phyloP scores from a whole-genome alignment of 257 asterid species.

The Lithospermum erythrorhizon region DNA sequence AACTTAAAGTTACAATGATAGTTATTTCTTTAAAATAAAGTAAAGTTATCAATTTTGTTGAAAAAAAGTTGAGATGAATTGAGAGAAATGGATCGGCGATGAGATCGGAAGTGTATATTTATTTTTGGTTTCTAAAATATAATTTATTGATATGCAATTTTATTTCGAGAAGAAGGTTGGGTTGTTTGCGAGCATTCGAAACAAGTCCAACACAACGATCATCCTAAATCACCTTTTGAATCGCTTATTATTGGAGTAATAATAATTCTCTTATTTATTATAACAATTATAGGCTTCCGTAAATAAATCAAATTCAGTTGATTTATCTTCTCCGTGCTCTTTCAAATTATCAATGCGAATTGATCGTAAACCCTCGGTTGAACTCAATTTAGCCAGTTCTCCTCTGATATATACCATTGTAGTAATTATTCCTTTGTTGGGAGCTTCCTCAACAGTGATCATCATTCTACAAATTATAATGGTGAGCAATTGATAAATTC shows the following conservation, averaged over 20 bases:
- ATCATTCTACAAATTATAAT: no score
- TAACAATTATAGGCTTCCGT: conserved; percentile 26
- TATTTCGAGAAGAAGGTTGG: conserved; percentile 85
- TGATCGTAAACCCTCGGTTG: conserved; percentile 14
- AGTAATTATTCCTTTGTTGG: no score
- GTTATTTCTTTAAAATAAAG: no score
- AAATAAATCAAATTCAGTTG: conserved; percentile 17
- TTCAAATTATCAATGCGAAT: conserved; percentile 14
- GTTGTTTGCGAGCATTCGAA: conserved; percentile 92
- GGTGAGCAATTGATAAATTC: conserved; percentile 31
- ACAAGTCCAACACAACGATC: conserved; percentile 51
- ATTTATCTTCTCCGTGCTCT: conserved; percentile 4
- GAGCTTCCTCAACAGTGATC: no score
- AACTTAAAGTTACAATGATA: no score
- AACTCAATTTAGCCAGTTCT: conserved; percentile 20
- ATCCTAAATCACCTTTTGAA: conserved; percentile 46
- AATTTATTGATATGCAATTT: not conserved
- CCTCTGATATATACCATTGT: conserved; percentile 14
- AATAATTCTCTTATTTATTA: not conserved
- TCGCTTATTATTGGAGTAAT: conserved; percentile 28
- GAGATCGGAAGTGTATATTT: no score
- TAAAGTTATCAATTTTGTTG: no score
- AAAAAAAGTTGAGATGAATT: no score
- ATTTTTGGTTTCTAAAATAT: no score
- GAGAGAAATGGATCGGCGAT: no score